Evolutionary conservation across 805 yeast species (phyloP).

Genomic region (Candida ovalis): DNA sequence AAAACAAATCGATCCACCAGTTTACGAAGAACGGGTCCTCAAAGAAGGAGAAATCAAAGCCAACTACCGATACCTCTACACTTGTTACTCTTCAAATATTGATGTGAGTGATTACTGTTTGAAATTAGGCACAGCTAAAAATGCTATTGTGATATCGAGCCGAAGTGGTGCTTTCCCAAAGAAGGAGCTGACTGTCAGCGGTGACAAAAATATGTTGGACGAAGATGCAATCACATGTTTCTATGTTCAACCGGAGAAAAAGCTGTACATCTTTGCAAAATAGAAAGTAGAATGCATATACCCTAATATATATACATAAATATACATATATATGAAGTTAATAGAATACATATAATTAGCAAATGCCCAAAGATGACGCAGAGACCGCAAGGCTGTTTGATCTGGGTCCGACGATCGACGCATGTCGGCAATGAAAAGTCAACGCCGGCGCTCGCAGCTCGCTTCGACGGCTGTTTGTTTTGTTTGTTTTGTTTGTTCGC

Average conservation of each 20-base stretch:
- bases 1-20: not conserved
- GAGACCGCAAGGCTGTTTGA: no score
- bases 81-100: conserved; percentile 2
- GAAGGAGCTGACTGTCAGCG: conserved; percentile 11
- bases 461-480: no score
- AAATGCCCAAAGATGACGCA: no score
- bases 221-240: conserved; percentile 6
- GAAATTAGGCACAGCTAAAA: conserved; percentile 23
- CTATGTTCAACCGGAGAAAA: conserved; percentile 5
- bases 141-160: conserved; percentile 22
- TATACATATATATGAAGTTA: no score
- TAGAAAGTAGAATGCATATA: no score
- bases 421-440: no score
- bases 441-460: no score
- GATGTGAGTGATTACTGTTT: conserved; percentile 34
- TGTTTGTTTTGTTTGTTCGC: no score
- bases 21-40: not conserved
- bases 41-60: not conserved
- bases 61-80: not conserved
- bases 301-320: no score
- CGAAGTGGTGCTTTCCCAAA: not conserved
- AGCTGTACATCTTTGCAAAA: conserved; percentile 10
- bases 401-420: no score
- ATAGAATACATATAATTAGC: no score
- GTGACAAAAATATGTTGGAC: conserved; percentile 25